Percentiles rank a stretch among this genome's conserved stretches.
Conservation (phyloP, 2,329 filamentous ascomycete species). For the Cadophora gregata region DNA sequence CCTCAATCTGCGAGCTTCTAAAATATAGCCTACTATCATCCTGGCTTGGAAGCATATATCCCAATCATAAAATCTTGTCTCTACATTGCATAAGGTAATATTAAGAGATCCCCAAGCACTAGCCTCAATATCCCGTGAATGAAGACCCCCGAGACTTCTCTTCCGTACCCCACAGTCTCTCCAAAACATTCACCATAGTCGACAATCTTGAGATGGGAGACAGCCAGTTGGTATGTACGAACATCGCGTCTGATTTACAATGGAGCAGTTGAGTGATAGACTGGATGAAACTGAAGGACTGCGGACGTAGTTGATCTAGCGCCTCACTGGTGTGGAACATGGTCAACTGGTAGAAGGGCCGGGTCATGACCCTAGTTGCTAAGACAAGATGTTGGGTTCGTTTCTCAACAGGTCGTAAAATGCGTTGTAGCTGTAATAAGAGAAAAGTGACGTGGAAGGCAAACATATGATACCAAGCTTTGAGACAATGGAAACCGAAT, state of each 20-base stretch:
- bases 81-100: neutral
- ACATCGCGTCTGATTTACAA: neutral
- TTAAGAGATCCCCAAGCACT: neutral
- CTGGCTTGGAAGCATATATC: neutral
- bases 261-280: neutral
- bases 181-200: neutral
- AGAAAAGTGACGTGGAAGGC: neutral
- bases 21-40: neutral
- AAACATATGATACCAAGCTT: neutral
- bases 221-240: neutral
- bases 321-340: neutral
- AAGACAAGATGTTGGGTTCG: neutral
- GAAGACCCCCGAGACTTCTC: neutral
- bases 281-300: neutral
- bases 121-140: neutral
- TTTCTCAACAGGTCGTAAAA: constrained; percentile 30
- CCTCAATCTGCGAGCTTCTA: neutral
- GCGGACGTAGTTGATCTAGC: neutral
- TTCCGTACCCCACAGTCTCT: neutral
- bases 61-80: neutral
- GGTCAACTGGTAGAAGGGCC: neutral
- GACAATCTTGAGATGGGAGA: neutral
- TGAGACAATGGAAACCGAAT: no score
- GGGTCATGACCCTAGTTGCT: neutral
- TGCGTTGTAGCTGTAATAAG: constrained; percentile 55